Percentiles rank a stretch among this genome's conserved stretches.
phyloP scores from a whole-genome alignment of 345 rosid species.

The Sapria himalayana region DNA sequence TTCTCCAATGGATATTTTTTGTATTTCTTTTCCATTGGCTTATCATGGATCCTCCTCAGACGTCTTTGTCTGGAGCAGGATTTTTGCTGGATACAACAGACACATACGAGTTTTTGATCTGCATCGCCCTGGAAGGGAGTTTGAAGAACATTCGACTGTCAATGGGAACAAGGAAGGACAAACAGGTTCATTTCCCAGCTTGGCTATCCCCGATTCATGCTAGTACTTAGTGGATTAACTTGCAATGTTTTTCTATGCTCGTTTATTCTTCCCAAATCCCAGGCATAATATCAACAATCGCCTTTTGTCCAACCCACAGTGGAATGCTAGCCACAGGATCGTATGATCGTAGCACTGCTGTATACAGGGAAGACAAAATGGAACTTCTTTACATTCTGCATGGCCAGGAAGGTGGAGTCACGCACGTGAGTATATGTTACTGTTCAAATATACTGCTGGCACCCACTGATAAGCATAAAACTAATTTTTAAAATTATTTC shows the following conservation, averaged over 20 bases:
- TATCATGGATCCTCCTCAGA: no score
- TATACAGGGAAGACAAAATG: constrained; percentile 89
- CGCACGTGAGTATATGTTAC: constrained; percentile 48
- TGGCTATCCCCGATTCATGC: no score
- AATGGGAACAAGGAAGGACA: constrained; percentile 88
- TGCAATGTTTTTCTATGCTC: constrained; percentile 4
- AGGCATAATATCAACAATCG: constrained; percentile 77
- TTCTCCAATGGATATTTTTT: no score
- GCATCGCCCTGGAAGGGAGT: constrained; percentile 96
- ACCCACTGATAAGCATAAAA: constrained; percentile 3
- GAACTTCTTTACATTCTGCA: constrained; percentile 75
- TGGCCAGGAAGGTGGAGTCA: constrained; percentile 93
- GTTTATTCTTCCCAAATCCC: constrained; percentile 21
- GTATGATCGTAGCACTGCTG: constrained; percentile 64
- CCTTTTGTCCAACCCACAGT: constrained; percentile 57
- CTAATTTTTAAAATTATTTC: constrained; percentile 10
- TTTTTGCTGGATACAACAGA: constrained; percentile 87
- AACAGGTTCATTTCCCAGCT: constrained; percentile 27
- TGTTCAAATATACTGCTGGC: constrained; percentile 5
- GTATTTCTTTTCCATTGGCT: no score
- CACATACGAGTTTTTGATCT: constrained; percentile 62
- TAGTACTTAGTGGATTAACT: no score
- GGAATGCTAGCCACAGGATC: constrained; percentile 93
- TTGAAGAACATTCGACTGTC: constrained; percentile 41
- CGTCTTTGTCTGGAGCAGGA: no score